Evolutionary conservation across 2,329 filamentous ascomycete species (phyloP), one percentile per base, ranked within the genome.

Genomic region (Exophiala oligosperma): DNA sequence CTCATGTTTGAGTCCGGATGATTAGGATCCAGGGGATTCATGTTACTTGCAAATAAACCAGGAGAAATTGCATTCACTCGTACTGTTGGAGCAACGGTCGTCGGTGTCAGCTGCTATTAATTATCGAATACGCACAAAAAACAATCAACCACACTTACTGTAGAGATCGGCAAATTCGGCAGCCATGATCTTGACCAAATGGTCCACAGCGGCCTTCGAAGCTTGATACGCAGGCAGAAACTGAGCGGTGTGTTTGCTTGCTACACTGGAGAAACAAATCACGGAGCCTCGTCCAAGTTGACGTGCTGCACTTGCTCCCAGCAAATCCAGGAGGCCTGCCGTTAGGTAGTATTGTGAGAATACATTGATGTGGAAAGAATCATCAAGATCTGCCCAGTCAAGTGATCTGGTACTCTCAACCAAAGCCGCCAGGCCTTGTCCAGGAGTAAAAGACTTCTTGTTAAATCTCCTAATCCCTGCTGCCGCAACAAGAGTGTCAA

Each of bases 181-280:
- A 12, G 49, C 49, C 49, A 51, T 37, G 32, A 51, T 51, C n/a
- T 40, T 51, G 29, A 40, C 49, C n/a, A 51, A 24, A 21, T 51
- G 49, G 38, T 51, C 49, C 32, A 51, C 49, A 37, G 49, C 49
- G 6, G 40, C 49, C 52, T 64, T 64, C 8, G 62, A 53, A 2
- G 60, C 59, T 26, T 64, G 62, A 46, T 63, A 64, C 2, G 40
- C 44, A 4, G 64, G 62, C 4, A 61, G 56, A 44, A 63, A 64
- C 50, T 64, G 62, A 24, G 44, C 38, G 48, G 63, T 64, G 53
- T 67, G 64, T 17, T 61, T 57, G 43, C 62, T 65, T 28, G 66
- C 65, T 4, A 58, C 56, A 43, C 64, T 66, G 54, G 60, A 62
- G 43, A 68, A 66, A n/a, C 60, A 48, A 5, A 68, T 57, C 12